Conservation (phyloP, 495 filamentous ascomycete genomes). For the Hypoxylon rickii region DNA sequence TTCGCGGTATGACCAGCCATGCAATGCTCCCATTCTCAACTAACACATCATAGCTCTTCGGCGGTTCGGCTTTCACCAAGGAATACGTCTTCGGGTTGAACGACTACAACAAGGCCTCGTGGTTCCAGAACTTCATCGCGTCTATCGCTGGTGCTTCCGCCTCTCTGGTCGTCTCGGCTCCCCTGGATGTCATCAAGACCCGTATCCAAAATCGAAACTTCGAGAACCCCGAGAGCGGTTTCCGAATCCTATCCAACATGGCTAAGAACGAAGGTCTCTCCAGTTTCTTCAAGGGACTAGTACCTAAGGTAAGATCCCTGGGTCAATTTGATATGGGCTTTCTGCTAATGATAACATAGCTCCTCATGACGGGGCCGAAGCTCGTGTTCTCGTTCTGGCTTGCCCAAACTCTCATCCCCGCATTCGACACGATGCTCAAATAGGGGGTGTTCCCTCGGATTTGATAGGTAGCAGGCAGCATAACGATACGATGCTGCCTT, state of each 20-base stretch:
- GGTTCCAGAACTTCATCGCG: slow-evolving; percentile 96
- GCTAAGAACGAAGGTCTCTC: slow-evolving; percentile 79
- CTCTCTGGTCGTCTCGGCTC: slow-evolving; percentile 89
- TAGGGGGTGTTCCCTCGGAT: slow-evolving; percentile 13
- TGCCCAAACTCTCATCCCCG: slow-evolving; percentile 85
- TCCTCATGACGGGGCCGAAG: slow-evolving; percentile 98
- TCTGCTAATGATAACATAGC: slow-evolving; percentile 39
- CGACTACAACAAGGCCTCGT: slow-evolving; percentile 95
- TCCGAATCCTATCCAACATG: slow-evolving; percentile 92
- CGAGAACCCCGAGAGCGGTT: slow-evolving; percentile 92
- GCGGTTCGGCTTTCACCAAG: slow-evolving; percentile 97
- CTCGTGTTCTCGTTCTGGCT: slow-evolving; percentile 99
- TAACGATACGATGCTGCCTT: too few relatives aligned
- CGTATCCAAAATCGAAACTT: slow-evolving; percentile 99
- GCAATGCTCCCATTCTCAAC: not conserved
- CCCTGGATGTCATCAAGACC: slow-evolving; percentile 98
- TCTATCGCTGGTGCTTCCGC: slow-evolving; percentile 93
- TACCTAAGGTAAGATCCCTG: slow-evolving; percentile 69
- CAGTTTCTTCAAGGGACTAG: slow-evolving; percentile 96
- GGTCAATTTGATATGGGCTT: not conserved
- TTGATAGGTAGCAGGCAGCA: too few relatives aligned
- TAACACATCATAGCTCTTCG: slow-evolving; percentile 73
- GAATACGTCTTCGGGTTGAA: slow-evolving; percentile 84
- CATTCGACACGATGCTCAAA: slow-evolving; percentile 53
- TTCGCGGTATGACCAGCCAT: slow-evolving; percentile 74